Evolutionary conservation across 2,329 filamentous ascomycete genomes (phyloP).

Genomic region (Aureobasidium sp.): DNA sequence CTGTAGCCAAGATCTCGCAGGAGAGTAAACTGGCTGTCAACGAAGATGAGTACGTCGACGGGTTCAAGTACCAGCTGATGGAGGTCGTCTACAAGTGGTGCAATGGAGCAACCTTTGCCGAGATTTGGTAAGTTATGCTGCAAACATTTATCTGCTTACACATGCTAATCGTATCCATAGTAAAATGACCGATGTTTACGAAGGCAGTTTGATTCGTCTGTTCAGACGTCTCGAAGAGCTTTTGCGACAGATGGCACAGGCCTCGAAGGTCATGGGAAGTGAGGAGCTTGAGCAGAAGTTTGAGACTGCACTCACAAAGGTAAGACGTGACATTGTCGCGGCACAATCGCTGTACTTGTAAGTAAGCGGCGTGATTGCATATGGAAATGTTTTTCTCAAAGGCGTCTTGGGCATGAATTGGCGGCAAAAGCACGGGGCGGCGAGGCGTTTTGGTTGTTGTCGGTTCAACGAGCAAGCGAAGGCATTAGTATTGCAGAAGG

Average conservation of each 20-base stretch:
- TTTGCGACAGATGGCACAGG: conserved; percentile 89
- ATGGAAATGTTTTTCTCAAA: neutral
- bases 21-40: conserved; percentile 93
- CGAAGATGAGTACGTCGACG: conserved; percentile 84
- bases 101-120: conserved; percentile 78
- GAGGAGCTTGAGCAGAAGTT: conserved; percentile 91
- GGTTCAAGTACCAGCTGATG: conserved; percentile 93
- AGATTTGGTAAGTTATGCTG: conserved; percentile 72
- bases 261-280: conserved; percentile 95
- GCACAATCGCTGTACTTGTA: conserved; percentile 89
- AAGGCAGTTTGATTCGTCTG: conserved; percentile 89
- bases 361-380: neutral
- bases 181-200: conserved; percentile 99
- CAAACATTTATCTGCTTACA: neutral
- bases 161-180: conserved; percentile 37
- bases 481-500: neutral
- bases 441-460: conserved; percentile 3
- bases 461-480: conserved; percentile 3
- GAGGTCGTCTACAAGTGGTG: conserved; percentile 92
- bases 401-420: neutral
- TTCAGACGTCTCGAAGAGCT: conserved; percentile 94
- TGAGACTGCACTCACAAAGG: conserved; percentile 73
- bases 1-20: conserved; percentile 85
- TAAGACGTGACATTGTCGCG: conserved; percentile 87
- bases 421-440: conserved; percentile 1